These are phyloP conservation scores for Ceraceosorus bombacis DNA, from an alignment of 1,284 basidiomycete species.

Conservation along the genomic window DNA sequence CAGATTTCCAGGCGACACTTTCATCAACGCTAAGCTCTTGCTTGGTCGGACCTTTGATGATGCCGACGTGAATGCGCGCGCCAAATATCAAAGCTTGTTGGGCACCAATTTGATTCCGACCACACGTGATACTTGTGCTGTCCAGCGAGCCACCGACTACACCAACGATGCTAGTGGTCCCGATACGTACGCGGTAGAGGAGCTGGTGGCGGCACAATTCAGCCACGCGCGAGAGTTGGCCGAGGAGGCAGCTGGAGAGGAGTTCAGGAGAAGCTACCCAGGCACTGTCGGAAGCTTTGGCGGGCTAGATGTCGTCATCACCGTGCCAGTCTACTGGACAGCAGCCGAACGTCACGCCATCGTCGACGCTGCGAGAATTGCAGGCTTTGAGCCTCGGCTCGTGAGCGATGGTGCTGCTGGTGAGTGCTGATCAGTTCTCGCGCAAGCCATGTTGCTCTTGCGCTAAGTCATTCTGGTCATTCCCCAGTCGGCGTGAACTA, in stretches of 20 bases:
- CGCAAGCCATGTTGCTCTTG: no score
- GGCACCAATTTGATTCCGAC: slow-evolving; percentile 30
- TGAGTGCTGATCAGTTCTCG: slow-evolving; percentile 20
- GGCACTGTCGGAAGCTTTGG: slow-evolving; percentile 32
- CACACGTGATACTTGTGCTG: slow-evolving; percentile 27
- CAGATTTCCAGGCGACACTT: slow-evolving; percentile 80
- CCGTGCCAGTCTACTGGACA: slow-evolving; percentile 44
- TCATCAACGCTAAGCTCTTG: slow-evolving; percentile 78
- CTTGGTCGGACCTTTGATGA: slow-evolving; percentile 54
- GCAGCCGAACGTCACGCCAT: slow-evolving; percentile 71
- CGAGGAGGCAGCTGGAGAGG: slow-evolving; percentile 59
- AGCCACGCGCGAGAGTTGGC: slow-evolving; percentile 82
- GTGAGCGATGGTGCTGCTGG: slow-evolving; percentile 83
- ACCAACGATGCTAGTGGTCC: slow-evolving; percentile 10
- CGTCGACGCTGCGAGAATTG: slow-evolving; percentile 78
- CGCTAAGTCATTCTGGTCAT: no score
- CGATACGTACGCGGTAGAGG: slow-evolving; percentile 59
- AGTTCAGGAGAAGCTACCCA: slow-evolving; percentile 29
- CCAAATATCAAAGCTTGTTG: slow-evolving; percentile 26
- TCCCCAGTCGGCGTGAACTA: slow-evolving; percentile 51
- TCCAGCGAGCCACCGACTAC: slow-evolving; percentile 22
- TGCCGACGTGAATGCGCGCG: slow-evolving; percentile 16
- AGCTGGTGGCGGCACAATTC: slow-evolving; percentile 89
- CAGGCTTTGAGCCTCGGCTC: slow-evolving; percentile 74
- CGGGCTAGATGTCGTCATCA: slow-evolving; percentile 45